Evolutionary conservation across 2,329 filamentous ascomycete species (phyloP).

Genomic region (Ceratocystis ficicola): DNA sequence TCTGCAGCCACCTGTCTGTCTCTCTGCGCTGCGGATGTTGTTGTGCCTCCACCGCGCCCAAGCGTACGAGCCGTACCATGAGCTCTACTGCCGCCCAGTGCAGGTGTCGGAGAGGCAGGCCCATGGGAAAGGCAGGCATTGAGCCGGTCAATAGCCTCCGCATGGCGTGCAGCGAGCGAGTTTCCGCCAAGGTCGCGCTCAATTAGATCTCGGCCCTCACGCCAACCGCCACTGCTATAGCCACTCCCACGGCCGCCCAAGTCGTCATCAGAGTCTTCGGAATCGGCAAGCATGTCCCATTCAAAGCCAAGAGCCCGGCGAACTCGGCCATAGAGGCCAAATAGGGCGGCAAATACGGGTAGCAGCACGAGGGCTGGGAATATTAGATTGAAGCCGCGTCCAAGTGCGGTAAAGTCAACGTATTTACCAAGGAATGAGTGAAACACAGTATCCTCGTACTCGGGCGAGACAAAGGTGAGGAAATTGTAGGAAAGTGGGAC

Average conservation of each 20-base stretch:
- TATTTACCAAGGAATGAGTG: conserved; percentile 73
- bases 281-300: conserved; percentile 60
- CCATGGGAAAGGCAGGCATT: conserved; percentile 28
- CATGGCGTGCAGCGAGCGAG: conserved; percentile 40
- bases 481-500: conserved; percentile 96
- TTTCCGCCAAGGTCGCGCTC: conserved; percentile 67
- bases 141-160: conserved; percentile 29
- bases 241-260: conserved; percentile 59
- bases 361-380: conserved; percentile 82
- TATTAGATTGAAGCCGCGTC: conserved; percentile 71
- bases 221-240: conserved; percentile 73
- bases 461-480: conserved; percentile 67
- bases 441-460: conserved; percentile 67
- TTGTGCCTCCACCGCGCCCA: conserved; percentile 24
- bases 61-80: conserved; percentile 28
- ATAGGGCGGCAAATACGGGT: conserved; percentile 72
- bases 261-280: conserved; percentile 49
- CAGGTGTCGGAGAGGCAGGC: conserved; percentile 40
- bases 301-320: conserved; percentile 69
- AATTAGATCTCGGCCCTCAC: conserved; percentile 82
- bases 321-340: conserved; percentile 77
- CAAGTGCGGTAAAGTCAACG: conserved; percentile 72
- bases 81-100: conserved; percentile 23
- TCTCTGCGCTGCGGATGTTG: conserved; percentile 27
- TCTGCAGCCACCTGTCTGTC: conserved; percentile 24